Base-by-base conservation (phyloP, 768 basidiomycete genomes). In the Naganishia friedmannii region DNA sequence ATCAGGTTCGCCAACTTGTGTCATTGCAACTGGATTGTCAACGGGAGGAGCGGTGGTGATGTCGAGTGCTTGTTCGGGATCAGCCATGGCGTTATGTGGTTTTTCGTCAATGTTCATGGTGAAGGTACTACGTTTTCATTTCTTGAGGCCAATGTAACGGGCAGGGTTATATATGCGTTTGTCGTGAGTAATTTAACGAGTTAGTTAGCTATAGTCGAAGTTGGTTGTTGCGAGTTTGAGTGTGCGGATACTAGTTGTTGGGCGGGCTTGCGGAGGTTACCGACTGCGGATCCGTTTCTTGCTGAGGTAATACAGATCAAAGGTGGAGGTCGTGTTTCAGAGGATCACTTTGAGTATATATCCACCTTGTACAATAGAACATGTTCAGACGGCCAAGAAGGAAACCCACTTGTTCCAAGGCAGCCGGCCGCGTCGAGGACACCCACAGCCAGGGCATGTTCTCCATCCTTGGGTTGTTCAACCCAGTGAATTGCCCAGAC, bases 401-500 rank as follows among this genome's bases (percentile, higher is more conserved):
- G n/a, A n/a, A n/a, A n/a, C n/a, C n/a, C n/a, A n/a, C n/a, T n/a
- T n/a, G n/a, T n/a, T n/a, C n/a, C n/a, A n/a, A n/a, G n/a, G n/a
- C n/a, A n/a, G n/a, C n/a, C n/a, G 6, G 34, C 12, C 34, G 34
- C 34, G 6, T 37, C 45, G 45, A 46, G 45, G 17, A 46, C 34
- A 37, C 21, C 15, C 45, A 46, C 6, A 5, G 5, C 13, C 15
- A 15, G 17, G n/a, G 4, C 67, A 69, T 69, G 68, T 69, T 69
- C 68, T 69, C 57, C 1, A 67, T 45, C 48, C 66, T 71, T 10
- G 42, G 55, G 19, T 28, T 68, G 3, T 71, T 71, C 66, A 37
- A 66, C 28, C 54, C 54, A 17, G 53, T 71, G 3, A 29, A 48
- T 8, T 71, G 70, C 31, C 66, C 70, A 26, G 70, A 68, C 42